Evolutionary conservation across 192 early-diverging fungal species (phyloP).

Genomic region (Rhizophagus sp.): DNA sequence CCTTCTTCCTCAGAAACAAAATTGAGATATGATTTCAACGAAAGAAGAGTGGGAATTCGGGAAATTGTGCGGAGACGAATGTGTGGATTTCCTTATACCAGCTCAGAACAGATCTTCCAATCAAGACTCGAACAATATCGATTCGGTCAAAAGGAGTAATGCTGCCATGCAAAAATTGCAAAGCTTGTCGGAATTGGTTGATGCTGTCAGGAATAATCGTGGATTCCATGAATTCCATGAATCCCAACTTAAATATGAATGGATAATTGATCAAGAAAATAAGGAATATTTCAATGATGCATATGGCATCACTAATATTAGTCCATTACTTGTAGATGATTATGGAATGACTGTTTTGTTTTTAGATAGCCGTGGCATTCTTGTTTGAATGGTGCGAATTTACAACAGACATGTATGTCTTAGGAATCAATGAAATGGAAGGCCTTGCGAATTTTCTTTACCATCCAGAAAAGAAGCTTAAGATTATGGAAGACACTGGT

Average conservation of each 20-base stretch:
- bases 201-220: neutral
- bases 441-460: neutral
- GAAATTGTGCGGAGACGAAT: neutral
- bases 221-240: neutral
- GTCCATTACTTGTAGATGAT: neutral
- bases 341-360: constrained; percentile 11
- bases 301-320: neutral
- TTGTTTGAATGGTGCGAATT: constrained; percentile 12
- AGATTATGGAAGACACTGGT: neutral
- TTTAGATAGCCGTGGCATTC: constrained; percentile 9
- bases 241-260: too few relatives aligned
- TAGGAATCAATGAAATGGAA: neutral
- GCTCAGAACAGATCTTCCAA: neutral
- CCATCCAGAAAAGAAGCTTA: neutral
- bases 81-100: neutral
- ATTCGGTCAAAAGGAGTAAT: neutral
- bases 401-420: neutral
- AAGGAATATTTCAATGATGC: neutral
- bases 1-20: neutral
- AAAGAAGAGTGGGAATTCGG: constrained; percentile 7
- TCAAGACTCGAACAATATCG: neutral
- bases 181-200: neutral
- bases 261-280: too few relatives aligned
- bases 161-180: neutral
- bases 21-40: neutral